These are phyloP conservation scores for Tylopilus sp. DNA, from an alignment of 768 basidiomycete genomes.

Conservation along the genomic window DNA sequence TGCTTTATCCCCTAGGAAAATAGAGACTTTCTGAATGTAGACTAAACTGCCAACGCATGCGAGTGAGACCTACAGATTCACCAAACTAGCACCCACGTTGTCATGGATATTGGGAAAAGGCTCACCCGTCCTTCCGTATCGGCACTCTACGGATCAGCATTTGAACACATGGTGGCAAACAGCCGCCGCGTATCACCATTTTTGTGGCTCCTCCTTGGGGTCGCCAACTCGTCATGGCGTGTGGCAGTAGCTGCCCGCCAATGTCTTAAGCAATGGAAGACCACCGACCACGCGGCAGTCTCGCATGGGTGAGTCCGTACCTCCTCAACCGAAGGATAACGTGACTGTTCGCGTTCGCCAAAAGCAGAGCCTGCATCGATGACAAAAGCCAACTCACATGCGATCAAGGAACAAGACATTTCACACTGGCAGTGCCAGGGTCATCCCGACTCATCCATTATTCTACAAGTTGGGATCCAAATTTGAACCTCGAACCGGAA, in stretches of 20 bases:
- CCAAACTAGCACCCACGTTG: background rate
- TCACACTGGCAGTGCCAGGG: background rate
- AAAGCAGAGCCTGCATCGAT: background rate
- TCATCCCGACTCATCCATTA: too few species aligned
- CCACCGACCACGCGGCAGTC: too few species aligned
- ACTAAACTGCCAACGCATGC: background rate
- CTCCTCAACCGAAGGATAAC: too few species aligned
- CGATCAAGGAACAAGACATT: background rate
- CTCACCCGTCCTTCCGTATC: background rate
- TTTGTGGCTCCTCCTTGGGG: too few species aligned
- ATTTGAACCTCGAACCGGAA: too few species aligned
- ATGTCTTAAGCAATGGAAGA: too few species aligned
- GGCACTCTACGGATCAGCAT: background rate
- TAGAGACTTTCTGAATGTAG: background rate
- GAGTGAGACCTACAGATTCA: background rate
- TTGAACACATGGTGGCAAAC: too few species aligned
- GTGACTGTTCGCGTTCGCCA: background rate
- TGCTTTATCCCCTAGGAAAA: background rate
- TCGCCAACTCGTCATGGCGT: too few species aligned
- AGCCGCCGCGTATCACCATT: too few species aligned
- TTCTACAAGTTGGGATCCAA: too few species aligned
- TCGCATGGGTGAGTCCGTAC: too few species aligned
- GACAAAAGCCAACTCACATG: background rate
- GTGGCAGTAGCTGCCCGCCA: too few species aligned
- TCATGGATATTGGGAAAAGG: conserved; percentile 1